Percentiles rank a stretch among this genome's conserved stretches.
Conservation (phyloP, 2,329 filamentous ascomycete genomes). For the Colletotrichum chrysophilum region DNA sequence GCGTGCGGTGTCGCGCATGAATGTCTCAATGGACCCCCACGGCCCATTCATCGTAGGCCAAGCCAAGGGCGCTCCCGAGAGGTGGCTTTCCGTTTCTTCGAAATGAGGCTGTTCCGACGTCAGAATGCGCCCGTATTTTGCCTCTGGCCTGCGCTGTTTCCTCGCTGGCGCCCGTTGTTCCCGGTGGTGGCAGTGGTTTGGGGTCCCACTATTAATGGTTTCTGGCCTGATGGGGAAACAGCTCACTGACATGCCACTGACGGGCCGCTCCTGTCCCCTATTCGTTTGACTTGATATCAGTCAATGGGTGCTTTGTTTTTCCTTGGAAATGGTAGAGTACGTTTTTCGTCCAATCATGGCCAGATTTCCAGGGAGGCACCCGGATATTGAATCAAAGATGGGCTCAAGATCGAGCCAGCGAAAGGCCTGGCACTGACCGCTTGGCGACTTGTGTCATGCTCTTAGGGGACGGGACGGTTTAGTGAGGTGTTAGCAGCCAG, state of each 20-base stretch:
- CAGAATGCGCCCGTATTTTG: not conserved
- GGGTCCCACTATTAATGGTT: not conserved
- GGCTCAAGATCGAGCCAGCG: not conserved
- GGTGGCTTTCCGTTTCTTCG: not conserved
- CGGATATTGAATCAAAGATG: not conserved
- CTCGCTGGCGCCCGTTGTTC: not conserved
- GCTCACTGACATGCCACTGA: slow-evolving; percentile 9
- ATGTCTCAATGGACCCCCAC: not conserved
- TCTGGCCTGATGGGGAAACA: slow-evolving; percentile 14
- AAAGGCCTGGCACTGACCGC: not conserved
- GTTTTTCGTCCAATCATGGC: not conserved
- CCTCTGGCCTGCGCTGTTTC: not conserved
- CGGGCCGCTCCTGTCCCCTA: not conserved
- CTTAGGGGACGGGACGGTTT: not conserved
- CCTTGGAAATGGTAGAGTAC: not conserved
- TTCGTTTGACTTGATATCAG: not conserved
- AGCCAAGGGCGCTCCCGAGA: not conserved
- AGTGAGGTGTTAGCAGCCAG: not conserved
- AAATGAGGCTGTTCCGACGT: slow-evolving; percentile 12
- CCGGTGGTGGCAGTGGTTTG: not conserved
- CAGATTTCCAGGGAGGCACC: not conserved
- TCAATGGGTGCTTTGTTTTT: not conserved
- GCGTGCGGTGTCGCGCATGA: not conserved
- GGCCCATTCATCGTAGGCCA: not conserved
- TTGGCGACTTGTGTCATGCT: not conserved